Evolutionary conservation across 176 grass and related monocot species (phyloP).

Genomic region (Sorghum bicolor): Sorghum_bicolor_NCBIv3 NC_012871.2:63814001-63814500

Average conservation of each 20-base stretch:
- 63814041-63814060: neutral
- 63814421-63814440: neutral
- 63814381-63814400: neutral
- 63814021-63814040: conserved; percentile 26
- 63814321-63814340: neutral
- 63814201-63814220: neutral
- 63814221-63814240: neutral
- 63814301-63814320: neutral
- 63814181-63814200: neutral
- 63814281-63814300: neutral
- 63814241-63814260: neutral
- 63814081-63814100: conserved; percentile 41
- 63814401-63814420: neutral
- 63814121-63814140: conserved; percentile 17
- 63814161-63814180: conserved; percentile 28
- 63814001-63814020: conserved; percentile 3
- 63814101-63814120: conserved; percentile 49
- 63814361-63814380: neutral
- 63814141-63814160: conserved; percentile 24
- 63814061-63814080: conserved; percentile 42
- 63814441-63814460: conserved; percentile 5
- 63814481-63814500: conserved; percentile 4
- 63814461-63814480: neutral
- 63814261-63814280: neutral
- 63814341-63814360: neutral